Conservation (phyloP, 2,329 filamentous ascomycete species). For the Colletotrichum nymphaeae region DNA sequence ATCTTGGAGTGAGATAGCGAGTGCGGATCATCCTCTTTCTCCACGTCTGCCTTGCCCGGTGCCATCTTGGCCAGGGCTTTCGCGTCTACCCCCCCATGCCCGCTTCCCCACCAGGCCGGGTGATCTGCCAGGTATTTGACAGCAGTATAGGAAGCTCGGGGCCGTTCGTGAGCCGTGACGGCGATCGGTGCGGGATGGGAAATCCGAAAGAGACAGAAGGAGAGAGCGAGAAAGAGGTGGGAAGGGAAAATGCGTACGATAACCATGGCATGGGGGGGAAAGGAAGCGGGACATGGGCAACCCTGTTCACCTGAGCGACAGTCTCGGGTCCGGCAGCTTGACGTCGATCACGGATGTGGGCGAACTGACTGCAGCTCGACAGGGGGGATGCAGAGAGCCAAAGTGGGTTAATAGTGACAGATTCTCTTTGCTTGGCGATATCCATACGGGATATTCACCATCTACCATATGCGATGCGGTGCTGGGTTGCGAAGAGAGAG, state of each 20-base stretch:
- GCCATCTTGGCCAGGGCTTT: too few relatives aligned
- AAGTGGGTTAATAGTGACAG: background rate
- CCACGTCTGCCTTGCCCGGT: background rate
- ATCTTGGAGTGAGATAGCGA: conserved; percentile 2
- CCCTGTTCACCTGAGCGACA: background rate
- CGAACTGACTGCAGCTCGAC: conserved; percentile 11
- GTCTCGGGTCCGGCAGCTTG: conserved; percentile 28
- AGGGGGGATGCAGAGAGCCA: conserved; percentile 1
- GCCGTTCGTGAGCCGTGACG: background rate
- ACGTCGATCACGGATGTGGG: conserved; percentile 22
- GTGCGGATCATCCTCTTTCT: conserved; percentile 4
- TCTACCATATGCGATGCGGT: background rate
- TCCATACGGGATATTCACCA: background rate
- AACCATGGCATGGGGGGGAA: background rate
- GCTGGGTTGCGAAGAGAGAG: background rate
- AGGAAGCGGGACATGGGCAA: background rate
- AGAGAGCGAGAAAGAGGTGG: too few relatives aligned
- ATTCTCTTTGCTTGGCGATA: background rate
- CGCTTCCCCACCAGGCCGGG: background rate
- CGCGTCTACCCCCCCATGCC: background rate
- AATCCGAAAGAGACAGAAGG: background rate
- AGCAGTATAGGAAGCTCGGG: background rate
- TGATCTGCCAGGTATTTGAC: background rate
- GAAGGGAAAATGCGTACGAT: background rate
- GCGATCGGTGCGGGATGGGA: background rate